phyloP scores from a whole-genome alignment of 2,329 filamentous ascomycete genomes.

The Beauveria sp. region DNA sequence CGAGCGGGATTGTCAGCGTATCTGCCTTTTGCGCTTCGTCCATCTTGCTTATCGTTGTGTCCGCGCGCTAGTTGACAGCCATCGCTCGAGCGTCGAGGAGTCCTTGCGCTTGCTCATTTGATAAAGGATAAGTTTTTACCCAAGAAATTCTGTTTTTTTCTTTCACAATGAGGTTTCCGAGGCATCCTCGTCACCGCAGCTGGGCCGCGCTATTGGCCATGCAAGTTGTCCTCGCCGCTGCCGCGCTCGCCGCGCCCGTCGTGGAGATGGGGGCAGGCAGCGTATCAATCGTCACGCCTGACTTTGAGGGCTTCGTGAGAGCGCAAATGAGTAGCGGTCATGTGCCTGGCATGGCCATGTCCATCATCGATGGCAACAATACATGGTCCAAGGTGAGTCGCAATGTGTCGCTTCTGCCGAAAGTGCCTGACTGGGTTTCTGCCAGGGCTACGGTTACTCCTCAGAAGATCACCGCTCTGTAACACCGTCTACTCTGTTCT shows the following conservation, averaged over 20 bases:
- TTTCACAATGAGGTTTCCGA: not conserved
- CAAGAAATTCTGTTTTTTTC: no score
- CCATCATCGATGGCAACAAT: constrained; percentile 30
- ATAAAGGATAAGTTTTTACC: not conserved
- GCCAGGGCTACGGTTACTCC: constrained; percentile 34
- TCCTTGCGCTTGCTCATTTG: not conserved
- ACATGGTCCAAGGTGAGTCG: constrained; percentile 26
- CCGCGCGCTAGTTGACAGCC: not conserved
- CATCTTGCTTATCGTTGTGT: not conserved
- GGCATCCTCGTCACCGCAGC: not conserved
- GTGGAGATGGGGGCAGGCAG: not conserved
- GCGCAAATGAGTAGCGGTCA: constrained; percentile 28
- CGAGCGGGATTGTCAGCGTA: not conserved
- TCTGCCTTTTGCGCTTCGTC: not conserved
- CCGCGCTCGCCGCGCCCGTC: not conserved
- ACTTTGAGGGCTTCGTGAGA: constrained; percentile 19
- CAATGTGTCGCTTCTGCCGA: not conserved
- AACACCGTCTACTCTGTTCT: constrained; percentile 41
- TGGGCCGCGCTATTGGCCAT: constrained; percentile 6
- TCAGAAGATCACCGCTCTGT: constrained; percentile 27
- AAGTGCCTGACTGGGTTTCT: not conserved
- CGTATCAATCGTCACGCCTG: constrained; percentile 10
- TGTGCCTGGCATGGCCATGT: constrained; percentile 34
- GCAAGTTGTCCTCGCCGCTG: not conserved
- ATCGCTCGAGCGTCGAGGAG: not conserved